Base-by-base conservation (phyloP, 306 rosid genomes). In the Begonia masoniana region DNA sequence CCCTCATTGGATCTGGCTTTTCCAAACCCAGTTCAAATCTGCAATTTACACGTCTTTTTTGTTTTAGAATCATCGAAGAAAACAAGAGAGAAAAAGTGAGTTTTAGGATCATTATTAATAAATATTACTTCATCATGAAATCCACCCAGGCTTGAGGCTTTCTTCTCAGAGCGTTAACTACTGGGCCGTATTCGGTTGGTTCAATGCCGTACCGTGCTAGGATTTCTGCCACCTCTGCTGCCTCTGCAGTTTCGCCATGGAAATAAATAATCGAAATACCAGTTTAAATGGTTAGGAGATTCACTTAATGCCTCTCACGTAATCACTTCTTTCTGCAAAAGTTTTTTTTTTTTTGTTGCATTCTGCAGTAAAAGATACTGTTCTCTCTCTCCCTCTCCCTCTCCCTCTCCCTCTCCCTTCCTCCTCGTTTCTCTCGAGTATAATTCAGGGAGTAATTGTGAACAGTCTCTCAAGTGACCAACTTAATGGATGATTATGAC, bases 81-180 rank as follows among this genome's bases (percentile, higher is more conserved):
- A 17, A 17, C 19, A 17, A 17, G 19, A 17, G 19, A 17, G 19
- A 17, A 17, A 17, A 17, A 17, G 1, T 17, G 19, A 17, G 19
- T 17, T 17, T 17, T 17, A 17, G 1, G 13, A 51, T 10, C 19
- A 6, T 73, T 71, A 89, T n/a, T n/a, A n/a, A n/a, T n/a, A n/a
- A n/a, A n/a, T n/a, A n/a, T 26, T 26, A 26, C 97, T 81, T 89
- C 97, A 89, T 89, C 97, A 89, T 89, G 78, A 89, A 89, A 72
- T 85, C 87, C 21, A 89, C 75, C 95, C 94, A 89, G 16, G 97
- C 91, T 67, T 82, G 78, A n/a, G 95, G 95, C 0, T 62, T 89
- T 63, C 72, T 85, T 58, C 85, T 72, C 7, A 89, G 83, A 65
- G 97, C 78, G 68, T 43, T 82, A 13, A 89, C 91, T 24, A 85